A percentile compares a stretch with the other conserved stretches of the same genome.
These are phyloP conservation scores for Crithidia expoeki DNA, from an alignment of 208 protist species.

Conservation along the genomic window DNA sequence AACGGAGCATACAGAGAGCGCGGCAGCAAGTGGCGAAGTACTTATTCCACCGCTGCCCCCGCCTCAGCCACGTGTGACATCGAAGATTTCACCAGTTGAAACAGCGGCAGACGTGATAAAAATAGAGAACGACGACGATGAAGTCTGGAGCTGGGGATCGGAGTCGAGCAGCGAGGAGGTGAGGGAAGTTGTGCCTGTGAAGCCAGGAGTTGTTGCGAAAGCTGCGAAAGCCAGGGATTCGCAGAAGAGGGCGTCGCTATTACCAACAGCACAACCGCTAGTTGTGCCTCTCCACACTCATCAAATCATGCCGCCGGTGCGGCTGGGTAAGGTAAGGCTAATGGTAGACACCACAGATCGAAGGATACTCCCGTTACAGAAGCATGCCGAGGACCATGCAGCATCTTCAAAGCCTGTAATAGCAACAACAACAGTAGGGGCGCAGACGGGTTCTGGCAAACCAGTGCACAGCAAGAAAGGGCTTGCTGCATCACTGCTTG, in stretches of 20 bases:
- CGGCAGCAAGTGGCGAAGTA: background rate
- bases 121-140: conserved; percentile 1
- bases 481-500: conserved; percentile 17
- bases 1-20: background rate
- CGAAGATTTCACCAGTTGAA: background rate
- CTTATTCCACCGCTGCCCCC: background rate
- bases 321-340: too few relatives aligned
- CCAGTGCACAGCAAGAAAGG: conserved; percentile 19
- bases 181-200: background rate
- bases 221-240: background rate
- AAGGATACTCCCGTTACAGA: too few relatives aligned
- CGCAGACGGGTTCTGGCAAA: too few relatives aligned
- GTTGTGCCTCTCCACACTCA: too few relatives aligned
- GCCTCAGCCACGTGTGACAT: background rate
- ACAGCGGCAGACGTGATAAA: background rate
- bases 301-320: too few relatives aligned
- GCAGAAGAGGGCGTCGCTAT: background rate
- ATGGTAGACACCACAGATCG: too few relatives aligned
- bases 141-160: conserved; percentile 27
- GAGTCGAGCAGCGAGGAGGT: conserved; percentile 15
- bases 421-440: too few relatives aligned
- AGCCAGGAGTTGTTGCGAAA: background rate
- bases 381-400: too few relatives aligned
- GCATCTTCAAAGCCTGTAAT: background rate
- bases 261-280: background rate